Conservation (phyloP, 163 green algal species). For the Scenedesmus sp. region DNA sequence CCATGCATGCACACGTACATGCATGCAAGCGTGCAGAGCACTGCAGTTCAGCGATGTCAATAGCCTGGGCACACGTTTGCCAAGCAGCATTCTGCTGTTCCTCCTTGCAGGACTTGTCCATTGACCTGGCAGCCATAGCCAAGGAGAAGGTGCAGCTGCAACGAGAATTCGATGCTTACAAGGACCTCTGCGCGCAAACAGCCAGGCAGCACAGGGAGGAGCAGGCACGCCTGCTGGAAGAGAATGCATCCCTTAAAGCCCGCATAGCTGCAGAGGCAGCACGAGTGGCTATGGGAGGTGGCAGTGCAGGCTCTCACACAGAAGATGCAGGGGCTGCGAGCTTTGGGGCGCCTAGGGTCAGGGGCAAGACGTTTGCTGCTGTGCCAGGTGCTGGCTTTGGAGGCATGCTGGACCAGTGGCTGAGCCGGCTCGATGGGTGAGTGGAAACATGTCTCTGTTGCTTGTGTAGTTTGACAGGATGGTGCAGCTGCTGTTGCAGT, state of each 20-base stretch:
- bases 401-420: background rate
- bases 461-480: background rate
- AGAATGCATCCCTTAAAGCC: constrained; percentile 64
- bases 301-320: no score
- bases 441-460: background rate
- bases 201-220: constrained; percentile 57
- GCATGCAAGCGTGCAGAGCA: no score
- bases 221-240: constrained; percentile 56
- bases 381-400: background rate
- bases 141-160: constrained; percentile 69
- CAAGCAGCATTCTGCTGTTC: background rate
- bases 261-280: constrained; percentile 53
- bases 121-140: constrained; percentile 59
- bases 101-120: constrained; percentile 51
- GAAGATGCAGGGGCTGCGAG: no score
- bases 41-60: background rate
- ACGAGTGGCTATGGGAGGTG: constrained; percentile 29
- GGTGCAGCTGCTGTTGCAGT: background rate
- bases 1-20: no score
- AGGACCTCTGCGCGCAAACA: constrained; percentile 52
- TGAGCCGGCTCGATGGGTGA: constrained; percentile 27
- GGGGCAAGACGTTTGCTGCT: constrained; percentile 12
- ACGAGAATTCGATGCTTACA: constrained; percentile 70
- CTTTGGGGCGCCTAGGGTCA: background rate
- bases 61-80: background rate